Percentiles rank a stretch among this genome's conserved stretches.
Conservation (phyloP, 331 rosid genomes). For the Malus hybrid region DNA sequence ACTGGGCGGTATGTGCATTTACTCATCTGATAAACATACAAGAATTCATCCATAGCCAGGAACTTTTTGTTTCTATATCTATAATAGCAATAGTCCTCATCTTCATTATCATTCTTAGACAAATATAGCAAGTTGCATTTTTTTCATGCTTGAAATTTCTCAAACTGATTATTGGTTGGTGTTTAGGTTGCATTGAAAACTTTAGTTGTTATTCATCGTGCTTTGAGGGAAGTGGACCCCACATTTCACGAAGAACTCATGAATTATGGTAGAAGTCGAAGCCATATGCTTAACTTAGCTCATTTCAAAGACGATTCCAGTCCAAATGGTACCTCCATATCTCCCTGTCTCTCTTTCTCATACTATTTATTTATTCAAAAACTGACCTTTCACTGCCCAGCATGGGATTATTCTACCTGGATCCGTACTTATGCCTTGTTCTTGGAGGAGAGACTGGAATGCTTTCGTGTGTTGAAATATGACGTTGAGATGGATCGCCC, state of each 20-base stretch:
- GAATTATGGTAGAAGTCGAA: slow-evolving; percentile 93
- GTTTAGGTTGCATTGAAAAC: slow-evolving; percentile 90
- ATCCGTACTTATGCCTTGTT: slow-evolving; percentile 91
- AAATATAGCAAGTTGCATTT: neutral
- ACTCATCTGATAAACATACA: neutral
- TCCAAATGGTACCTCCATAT: slow-evolving; percentile 63
- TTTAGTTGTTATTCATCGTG: slow-evolving; percentile 91
- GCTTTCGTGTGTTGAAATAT: slow-evolving; percentile 90
- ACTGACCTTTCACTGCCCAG: slow-evolving; percentile 33
- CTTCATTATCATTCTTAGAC: neutral
- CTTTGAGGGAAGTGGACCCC: slow-evolving; percentile 97
- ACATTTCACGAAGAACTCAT: slow-evolving; percentile 96
- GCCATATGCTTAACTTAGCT: slow-evolving; percentile 96
- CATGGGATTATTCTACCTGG: slow-evolving; percentile 98
- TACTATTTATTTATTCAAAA: neutral
- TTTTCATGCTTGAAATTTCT: slow-evolving; percentile 6
- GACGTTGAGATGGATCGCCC: slow-evolving; percentile 87
- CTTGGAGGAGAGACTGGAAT: slow-evolving; percentile 98
- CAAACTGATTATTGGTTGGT: slow-evolving; percentile 23
- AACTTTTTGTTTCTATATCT: neutral
- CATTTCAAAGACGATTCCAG: slow-evolving; percentile 99
- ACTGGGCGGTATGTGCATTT: slow-evolving; percentile 83
- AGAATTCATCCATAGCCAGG: neutral
- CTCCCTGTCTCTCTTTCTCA: neutral
- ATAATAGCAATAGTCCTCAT: neutral